phyloP scores from a whole-genome alignment of 2,329 filamentous ascomycete species.

The Fusarium lyarnte region DNA sequence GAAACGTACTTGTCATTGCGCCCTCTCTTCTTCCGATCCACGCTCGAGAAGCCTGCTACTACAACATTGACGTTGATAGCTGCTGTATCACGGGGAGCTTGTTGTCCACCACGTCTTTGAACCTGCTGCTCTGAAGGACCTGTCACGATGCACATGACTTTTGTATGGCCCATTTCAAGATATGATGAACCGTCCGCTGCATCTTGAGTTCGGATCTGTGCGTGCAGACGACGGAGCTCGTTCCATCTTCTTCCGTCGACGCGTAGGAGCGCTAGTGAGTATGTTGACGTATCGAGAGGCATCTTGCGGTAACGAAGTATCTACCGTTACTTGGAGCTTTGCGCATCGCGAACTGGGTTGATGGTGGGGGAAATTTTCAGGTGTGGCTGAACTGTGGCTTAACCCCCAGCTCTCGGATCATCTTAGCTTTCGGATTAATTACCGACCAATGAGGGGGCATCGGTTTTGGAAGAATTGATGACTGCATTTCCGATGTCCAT shows the following conservation, averaged over 20 bases:
- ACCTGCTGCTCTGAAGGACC: conserved; percentile 77
- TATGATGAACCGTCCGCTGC: conserved; percentile 93
- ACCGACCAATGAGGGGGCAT: neutral
- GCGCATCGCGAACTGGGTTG: conserved; percentile 16
- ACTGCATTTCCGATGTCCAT: conserved; percentile 17
- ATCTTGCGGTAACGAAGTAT: conserved; percentile 57
- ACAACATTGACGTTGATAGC: conserved; percentile 84
- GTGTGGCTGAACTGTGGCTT: conserved; percentile 41
- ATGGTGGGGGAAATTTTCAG: conserved; percentile 43
- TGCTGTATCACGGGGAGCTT: conserved; percentile 55
- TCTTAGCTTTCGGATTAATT: conserved; percentile 24
- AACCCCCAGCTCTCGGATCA: conserved; percentile 13
- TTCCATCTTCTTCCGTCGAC: conserved; percentile 94
- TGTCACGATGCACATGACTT: conserved; percentile 91
- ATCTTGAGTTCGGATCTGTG: conserved; percentile 90
- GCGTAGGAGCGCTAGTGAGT: conserved; percentile 84
- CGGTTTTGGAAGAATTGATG: conserved; percentile 39
- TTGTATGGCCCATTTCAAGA: conserved; percentile 97
- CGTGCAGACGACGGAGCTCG: conserved; percentile 88
- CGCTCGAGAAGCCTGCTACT: conserved; percentile 86
- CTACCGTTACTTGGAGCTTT: neutral
- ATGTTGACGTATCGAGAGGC: conserved; percentile 95
- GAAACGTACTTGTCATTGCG: conserved; percentile 78
- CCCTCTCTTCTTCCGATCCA: conserved; percentile 81
- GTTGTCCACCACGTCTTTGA: conserved; percentile 53